These are phyloP conservation scores for Persicaria tinctoria DNA, from an alignment of 148 eudicot genomes.

Conservation along the genomic window DNA sequence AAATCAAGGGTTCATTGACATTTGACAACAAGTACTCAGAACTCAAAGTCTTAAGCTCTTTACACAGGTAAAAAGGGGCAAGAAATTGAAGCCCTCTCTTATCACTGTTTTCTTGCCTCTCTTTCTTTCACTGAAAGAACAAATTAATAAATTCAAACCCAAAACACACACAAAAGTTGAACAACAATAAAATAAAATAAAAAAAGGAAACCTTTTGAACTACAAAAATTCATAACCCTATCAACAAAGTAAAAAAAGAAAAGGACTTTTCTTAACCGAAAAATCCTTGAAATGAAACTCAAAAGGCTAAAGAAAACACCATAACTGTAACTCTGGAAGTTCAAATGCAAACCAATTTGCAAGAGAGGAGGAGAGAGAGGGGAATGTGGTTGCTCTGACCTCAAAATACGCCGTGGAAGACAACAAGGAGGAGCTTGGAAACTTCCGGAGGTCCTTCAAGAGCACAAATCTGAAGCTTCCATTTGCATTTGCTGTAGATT, in stretches of 20 bases:
- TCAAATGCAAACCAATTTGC: background rate
- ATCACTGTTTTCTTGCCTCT: background rate
- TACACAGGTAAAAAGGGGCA: background rate
- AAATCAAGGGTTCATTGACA: slow-evolving; percentile 18
- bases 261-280: background rate
- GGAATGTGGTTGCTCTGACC: slow-evolving; percentile 4
- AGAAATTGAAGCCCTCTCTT: background rate
- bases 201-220: background rate
- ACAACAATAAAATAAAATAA: background rate
- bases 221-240: background rate
- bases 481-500: background rate
- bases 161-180: background rate
- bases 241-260: background rate
- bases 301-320: background rate
- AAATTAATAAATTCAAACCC: no score
- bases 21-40: background rate
- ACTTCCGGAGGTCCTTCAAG: background rate
- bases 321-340: background rate
- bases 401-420: background rate
- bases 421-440: background rate
- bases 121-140: background rate
- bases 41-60: background rate
- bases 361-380: background rate
- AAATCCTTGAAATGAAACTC: background rate
- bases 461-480: slow-evolving; percentile 6